Base-by-base conservation (phyloP, 352 stramenopile species). In the Pythium aristosporum region DNA sequence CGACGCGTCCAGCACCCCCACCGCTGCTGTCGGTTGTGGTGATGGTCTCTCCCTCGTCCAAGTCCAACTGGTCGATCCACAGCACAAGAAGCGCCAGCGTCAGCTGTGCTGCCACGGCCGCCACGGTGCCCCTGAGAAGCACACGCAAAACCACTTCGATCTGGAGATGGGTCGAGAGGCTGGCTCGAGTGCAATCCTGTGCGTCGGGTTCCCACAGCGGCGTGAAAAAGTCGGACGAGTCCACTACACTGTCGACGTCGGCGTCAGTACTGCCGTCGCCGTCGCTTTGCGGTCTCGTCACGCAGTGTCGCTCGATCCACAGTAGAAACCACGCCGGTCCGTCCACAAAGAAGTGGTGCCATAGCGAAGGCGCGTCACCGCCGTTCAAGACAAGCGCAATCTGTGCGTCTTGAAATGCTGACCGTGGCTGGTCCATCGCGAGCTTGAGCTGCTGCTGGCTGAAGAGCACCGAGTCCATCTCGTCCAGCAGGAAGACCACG, bases 261-360 rank as follows among this genome's bases (percentile, higher is more conserved):
- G 20, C 41, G 8, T 20, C 48, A 5, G 21, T 32, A 0, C 23
- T n/a, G 18, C 30, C 16, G 6, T 20, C 16, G 13, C 20, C 13
- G 23, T 10, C 15, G 47, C 48, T n/a, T 15, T 11, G 1, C 44
- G 28, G 10, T 46, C 18, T 7, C 5, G 5, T 13, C 18, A 41
- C 37, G 25, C 80, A 89, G 23, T 70, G 64, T 0, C 18, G 11
- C 25, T 69, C 50, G 11, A 89, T 30, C 74, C 74, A 85, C 2
- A 60, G 57, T 2, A 89, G 62, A 32, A 86, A 89, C 50, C 61
- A 62, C 49, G 65, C 61, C 7, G 76, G 78, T 5, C 68, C 76
- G 47, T 89, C 77, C 21, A 85, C 65, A 7, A 82, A 50, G 47
- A 87, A 85, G 11, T 77, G 68, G 12, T 87, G 77, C 23, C 73